Conservation (phyloP, 192 early-diverging fungal species). For the Endogone sp. region DNA sequence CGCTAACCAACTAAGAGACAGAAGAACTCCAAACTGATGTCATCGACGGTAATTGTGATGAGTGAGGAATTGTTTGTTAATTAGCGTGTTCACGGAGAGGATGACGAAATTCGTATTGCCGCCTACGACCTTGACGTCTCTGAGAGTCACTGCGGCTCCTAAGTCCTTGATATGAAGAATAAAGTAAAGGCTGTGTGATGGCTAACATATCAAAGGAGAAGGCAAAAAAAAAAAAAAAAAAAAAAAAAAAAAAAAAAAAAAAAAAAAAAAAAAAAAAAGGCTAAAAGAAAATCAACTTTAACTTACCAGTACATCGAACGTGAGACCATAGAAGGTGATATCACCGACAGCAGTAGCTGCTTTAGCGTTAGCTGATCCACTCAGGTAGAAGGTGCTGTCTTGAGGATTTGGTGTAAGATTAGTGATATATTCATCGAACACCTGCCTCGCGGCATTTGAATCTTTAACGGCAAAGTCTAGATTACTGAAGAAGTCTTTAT, state of each 20-base stretch:
- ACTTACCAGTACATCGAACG: too few species aligned
- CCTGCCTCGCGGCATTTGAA: conserved; percentile 3
- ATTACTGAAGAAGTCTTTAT: background rate
- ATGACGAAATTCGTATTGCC: conserved; percentile 33
- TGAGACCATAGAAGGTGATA: conserved; percentile 31
- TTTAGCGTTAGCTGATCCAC: conserved; percentile 10
- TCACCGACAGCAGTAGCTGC: conserved; percentile 35
- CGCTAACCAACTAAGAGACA: conserved; percentile 10
- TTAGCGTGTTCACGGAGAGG: conserved; percentile 28
- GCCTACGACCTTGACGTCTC: conserved; percentile 13
- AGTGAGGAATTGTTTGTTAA: conserved; percentile 48
- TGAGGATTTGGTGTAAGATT: conserved; percentile 11
- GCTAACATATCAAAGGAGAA: too few species aligned
- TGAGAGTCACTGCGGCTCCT: conserved; percentile 18
- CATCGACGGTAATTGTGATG: conserved; percentile 46
- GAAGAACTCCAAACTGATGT: conserved; percentile 36
- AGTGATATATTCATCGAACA: conserved; percentile 25
- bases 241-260: background rate
- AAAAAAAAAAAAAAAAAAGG: background rate
- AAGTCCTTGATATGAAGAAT: too few species aligned
- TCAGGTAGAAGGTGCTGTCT: conserved; percentile 5
- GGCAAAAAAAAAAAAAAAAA: background rate
- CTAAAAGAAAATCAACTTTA: too few species aligned
- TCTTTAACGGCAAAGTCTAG: conserved; percentile 26
- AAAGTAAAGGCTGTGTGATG: conserved; percentile 15